Evolutionary conservation across 345 rosid species (phyloP).

Genomic region (Arabis hirsuta): DNA sequence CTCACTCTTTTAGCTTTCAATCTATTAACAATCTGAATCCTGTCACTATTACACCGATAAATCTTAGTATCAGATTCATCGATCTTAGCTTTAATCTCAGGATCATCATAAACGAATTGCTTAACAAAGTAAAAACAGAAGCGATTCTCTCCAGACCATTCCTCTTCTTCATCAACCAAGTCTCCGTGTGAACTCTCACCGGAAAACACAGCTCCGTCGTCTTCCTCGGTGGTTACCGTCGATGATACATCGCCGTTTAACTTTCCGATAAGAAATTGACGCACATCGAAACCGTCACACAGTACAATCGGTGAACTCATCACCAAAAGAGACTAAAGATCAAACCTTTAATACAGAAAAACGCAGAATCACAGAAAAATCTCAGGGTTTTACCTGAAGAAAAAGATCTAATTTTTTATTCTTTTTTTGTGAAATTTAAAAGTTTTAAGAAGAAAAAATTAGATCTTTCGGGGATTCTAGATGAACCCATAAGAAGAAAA

Average conservation of each 20-base stretch:
- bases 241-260: conserved; percentile 37
- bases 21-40: conserved; percentile 52
- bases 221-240: conserved; percentile 43
- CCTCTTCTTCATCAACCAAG: conserved; percentile 48
- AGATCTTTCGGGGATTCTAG: conserved; percentile 15
- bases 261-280: conserved; percentile 8
- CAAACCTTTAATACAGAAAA: conserved; percentile 15
- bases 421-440: neutral
- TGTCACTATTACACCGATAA: conserved; percentile 49
- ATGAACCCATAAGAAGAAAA: conserved; percentile 37
- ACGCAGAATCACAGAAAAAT: neutral
- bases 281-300: conserved; percentile 33
- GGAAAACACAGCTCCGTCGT: conserved; percentile 50
- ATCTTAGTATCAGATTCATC: conserved; percentile 72
- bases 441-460: conserved; percentile 6
- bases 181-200: conserved; percentile 40
- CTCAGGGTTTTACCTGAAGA: conserved; percentile 25
- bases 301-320: conserved; percentile 34
- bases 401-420: conserved; percentile 1
- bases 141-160: conserved; percentile 69
- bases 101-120: conserved; percentile 61
- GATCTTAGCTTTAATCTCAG: conserved; percentile 63
- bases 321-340: conserved; percentile 17
- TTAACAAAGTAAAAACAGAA: conserved; percentile 67
- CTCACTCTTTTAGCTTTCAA: conserved; percentile 64